Base-by-base conservation (phyloP, 2,329 filamentous ascomycete species). In the Penicillium sp. region DNA sequence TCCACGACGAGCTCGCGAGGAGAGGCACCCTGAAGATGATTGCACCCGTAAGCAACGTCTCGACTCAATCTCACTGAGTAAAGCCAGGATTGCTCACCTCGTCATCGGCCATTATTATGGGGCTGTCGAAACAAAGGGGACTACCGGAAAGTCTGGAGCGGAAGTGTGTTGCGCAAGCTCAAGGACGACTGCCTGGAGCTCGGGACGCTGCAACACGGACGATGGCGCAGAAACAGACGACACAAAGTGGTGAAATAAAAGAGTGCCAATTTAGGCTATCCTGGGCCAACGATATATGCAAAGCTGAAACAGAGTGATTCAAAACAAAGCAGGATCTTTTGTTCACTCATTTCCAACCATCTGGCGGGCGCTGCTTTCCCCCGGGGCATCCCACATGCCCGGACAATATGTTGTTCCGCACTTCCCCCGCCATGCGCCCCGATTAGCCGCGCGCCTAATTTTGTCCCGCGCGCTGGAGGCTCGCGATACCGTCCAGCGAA, bases 1-100 rank as follows among this genome's bases (percentile, higher is more conserved):
- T 95, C 91, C 71, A 97, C 82, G 60, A 97, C 81, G 63, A 88
- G 81, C 75, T 97, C 91, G 68, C 84, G 79, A 40, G 84, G 82
- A 51, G 88, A 88, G 59, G 91, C 91, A 67, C 91, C 93, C 86
- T 95, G 61, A 41, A 41, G 28, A 38, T 34, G 25, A 43, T 37
- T 26, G 28, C 28, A 49, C 32, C 36, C 46, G 39, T 53, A 47
- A 53, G 41, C 13, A 27, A 48, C 7, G 13, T 29, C 34, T 18
- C 6, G 18, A 18, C 18, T 18, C 18, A 3, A 18, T 18, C 18
- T 18, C 18, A 18, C 18, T 18, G 18, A 8, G 11, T n/a, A 7
- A 5, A 35, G 12, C 3, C 3, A n/a, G 13, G 26, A 11, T n/a
- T 27, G 53, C 62, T 55, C 58, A 74, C 72, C 56, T 74, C 71